Evolutionary conservation across 2,329 filamentous ascomycete genomes (phyloP).

Genomic region (Grosmannia serpens): DNA sequence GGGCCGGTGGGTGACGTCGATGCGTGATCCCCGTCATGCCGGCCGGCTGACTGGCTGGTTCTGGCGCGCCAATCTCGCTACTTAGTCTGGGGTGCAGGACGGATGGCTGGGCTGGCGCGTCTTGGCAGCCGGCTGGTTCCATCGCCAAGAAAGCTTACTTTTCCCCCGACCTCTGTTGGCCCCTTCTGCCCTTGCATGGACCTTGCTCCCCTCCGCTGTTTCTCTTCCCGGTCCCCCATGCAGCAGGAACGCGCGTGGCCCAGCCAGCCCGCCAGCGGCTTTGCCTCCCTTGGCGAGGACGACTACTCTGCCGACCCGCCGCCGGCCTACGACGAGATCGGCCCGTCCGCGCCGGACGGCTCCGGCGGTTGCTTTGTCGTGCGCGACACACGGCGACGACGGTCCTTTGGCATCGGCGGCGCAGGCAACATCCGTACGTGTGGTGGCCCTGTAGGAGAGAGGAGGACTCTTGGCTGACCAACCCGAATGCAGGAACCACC

Average conservation of each 20-base stretch:
- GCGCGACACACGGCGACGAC: constrained; percentile 3
- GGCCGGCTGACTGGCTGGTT: no score
- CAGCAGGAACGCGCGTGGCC: background rate
- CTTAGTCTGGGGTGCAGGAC: background rate
- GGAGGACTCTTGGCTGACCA: no score
- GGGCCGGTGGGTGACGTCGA: no score
- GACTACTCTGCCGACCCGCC: constrained; percentile 4
- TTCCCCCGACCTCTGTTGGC: no score
- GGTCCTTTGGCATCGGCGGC: constrained; percentile 10
- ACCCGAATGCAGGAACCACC: background rate
- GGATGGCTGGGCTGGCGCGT: background rate
- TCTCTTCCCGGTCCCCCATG: background rate
- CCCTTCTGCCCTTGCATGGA: no score
- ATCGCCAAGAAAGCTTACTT: constrained; percentile 8
- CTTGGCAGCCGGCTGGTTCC: constrained; percentile 6
- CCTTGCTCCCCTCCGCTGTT: background rate
- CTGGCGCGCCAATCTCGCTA: background rate
- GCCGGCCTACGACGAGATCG: constrained; percentile 4
- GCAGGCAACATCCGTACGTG: constrained; percentile 9
- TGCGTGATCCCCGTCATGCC: no score
- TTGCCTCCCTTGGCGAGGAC: constrained; percentile 1
- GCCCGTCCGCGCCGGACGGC: background rate
- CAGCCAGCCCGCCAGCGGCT: background rate
- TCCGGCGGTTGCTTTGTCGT: background rate
- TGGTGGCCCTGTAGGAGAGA: no score